Conservation (phyloP, 2,329 filamentous ascomycete genomes). For the Metarhizium robertsii region DNA sequence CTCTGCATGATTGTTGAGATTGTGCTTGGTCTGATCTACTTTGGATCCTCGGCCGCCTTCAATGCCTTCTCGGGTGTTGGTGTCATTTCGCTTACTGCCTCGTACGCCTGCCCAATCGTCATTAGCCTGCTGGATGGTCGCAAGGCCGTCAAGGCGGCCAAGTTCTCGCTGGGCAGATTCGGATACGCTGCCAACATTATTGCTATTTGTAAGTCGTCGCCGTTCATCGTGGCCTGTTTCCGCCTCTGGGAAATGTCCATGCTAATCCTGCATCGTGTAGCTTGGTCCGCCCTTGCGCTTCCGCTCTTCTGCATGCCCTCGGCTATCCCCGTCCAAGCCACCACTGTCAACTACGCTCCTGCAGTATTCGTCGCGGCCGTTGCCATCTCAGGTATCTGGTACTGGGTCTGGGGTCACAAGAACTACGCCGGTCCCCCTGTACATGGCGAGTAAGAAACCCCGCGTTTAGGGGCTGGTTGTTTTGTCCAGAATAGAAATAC, state of each 20-base stretch:
- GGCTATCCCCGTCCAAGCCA: conserved; percentile 45
- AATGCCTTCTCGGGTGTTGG: conserved; percentile 63
- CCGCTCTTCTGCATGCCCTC: conserved; percentile 69
- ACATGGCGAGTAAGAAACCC: conserved; percentile 19
- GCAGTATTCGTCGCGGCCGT: conserved; percentile 64
- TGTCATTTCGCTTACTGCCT: conserved; percentile 59
- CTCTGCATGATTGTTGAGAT: conserved; percentile 58
- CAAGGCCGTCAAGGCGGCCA: conserved; percentile 44
- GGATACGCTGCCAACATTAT: conserved; percentile 55
- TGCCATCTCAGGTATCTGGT: conserved; percentile 54
- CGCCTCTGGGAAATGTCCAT: neutral
- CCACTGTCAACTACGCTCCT: conserved; percentile 63
- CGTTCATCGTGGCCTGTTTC: neutral
- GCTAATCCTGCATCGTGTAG: conserved; percentile 23
- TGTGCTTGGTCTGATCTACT: conserved; percentile 57
- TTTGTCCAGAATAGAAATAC: neutral
- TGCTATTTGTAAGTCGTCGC: conserved; percentile 44
- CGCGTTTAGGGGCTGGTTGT: neutral
- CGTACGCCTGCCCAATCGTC: conserved; percentile 58
- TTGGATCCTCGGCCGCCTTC: conserved; percentile 60
- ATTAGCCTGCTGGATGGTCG: conserved; percentile 54
- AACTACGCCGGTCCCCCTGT: conserved; percentile 58
- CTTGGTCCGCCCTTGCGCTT: conserved; percentile 59
- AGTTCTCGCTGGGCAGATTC: conserved; percentile 52
- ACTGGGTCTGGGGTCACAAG: conserved; percentile 59